phyloP scores from a whole-genome alignment of 2,329 filamentous ascomycete genomes.

The Penicillium sp. region DNA sequence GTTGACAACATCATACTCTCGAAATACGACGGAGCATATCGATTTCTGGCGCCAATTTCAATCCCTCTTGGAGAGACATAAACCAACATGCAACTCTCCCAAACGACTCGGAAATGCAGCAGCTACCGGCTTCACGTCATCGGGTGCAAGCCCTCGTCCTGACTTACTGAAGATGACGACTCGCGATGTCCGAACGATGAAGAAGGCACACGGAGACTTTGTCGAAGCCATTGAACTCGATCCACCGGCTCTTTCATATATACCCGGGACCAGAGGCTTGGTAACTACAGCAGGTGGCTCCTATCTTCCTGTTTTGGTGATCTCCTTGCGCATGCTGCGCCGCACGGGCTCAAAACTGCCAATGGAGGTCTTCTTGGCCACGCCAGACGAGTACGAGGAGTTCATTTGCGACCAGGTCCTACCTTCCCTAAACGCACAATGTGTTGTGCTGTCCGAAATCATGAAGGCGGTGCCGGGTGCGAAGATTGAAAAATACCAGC shows the following conservation, averaged over 20 bases:
- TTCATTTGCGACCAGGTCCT: conserved; percentile 45
- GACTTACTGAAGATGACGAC: conserved; percentile 27
- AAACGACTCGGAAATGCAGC: conserved; percentile 17
- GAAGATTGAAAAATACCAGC: conserved; percentile 38
- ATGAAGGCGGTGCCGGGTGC: conserved; percentile 28
- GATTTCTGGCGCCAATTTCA: conserved; percentile 33
- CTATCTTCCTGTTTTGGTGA: conserved; percentile 21
- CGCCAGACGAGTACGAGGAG: conserved; percentile 39
- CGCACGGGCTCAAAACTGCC: conserved; percentile 19
- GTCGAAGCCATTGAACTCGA: conserved; percentile 21
- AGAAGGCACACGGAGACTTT: conserved; percentile 29
- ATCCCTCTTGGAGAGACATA: conserved; percentile 23
- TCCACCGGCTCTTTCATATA: conserved; percentile 20
- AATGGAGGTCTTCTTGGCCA: conserved; percentile 21
- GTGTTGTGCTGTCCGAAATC: conserved; percentile 45
- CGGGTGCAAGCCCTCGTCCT: conserved; percentile 24
- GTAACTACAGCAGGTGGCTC: conserved; percentile 36
- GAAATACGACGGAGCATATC: conserved; percentile 9
- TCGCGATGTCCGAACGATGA: conserved; percentile 28
- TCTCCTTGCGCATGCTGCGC: conserved; percentile 23
- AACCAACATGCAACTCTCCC: conserved; percentile 25
- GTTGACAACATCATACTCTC: neutral
- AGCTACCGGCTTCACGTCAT: conserved; percentile 24
- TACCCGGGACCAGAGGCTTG: conserved; percentile 35
- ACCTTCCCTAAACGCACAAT: conserved; percentile 43